phyloP scores from a whole-genome alignment of 345 rosid genomes.

The Hibiscus syriacus region DNA sequence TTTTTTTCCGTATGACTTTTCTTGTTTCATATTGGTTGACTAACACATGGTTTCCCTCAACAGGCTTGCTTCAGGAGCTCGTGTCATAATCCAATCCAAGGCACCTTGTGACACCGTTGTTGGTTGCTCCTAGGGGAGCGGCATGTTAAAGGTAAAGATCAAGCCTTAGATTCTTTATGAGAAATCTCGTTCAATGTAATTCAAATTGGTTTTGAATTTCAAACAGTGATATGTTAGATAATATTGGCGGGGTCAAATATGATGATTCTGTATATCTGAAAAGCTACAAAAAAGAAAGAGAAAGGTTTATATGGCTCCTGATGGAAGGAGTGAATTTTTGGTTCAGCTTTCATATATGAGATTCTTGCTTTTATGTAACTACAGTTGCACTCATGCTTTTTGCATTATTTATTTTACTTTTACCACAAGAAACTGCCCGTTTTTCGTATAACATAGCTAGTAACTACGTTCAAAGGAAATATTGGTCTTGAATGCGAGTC shows the following conservation, averaged over 20 bases:
- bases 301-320: constrained; percentile 11
- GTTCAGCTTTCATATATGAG: constrained; percentile 10
- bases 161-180: neutral
- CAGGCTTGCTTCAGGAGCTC: constrained; percentile 99
- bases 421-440: neutral
- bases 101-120: constrained; percentile 30
- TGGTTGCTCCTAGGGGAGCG: constrained; percentile 21
- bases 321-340: constrained; percentile 6
- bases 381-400: neutral
- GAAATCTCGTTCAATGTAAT: neutral
- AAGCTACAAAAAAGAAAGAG: constrained; percentile 9
- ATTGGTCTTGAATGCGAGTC: neutral
- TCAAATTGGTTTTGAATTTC: constrained; percentile 22
- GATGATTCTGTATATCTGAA: constrained; percentile 27
- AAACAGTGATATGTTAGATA: constrained; percentile 16
- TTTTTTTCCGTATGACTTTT: neutral
- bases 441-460: neutral
- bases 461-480: neutral
- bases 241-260: constrained; percentile 18
- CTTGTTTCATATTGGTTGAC: constrained; percentile 1
- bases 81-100: constrained; percentile 84
- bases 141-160: constrained; percentile 3
- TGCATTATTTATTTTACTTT: neutral
- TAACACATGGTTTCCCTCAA: constrained; percentile 11
- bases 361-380: constrained; percentile 11